A percentile compares a stretch with the other conserved stretches of the same genome.
phyloP scores from a whole-genome alignment of 1,284 basidiomycete species.

The Calocybe gambosa region DNA sequence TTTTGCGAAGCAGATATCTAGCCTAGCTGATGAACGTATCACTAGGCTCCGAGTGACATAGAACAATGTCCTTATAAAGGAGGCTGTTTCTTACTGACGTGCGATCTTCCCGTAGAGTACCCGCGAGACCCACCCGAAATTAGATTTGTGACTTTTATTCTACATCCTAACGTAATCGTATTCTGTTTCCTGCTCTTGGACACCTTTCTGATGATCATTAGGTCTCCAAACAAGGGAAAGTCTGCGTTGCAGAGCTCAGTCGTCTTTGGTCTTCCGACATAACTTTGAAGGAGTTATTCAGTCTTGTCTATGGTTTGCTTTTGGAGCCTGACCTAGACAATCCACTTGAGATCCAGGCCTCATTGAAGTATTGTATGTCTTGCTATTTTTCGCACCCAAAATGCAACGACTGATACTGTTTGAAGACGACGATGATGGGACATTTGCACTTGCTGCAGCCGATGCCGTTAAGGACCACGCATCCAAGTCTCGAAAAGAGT shows the following conservation, averaged over 20 bases:
- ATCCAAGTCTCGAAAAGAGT: conserved; percentile 18
- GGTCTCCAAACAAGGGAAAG: conserved; percentile 24
- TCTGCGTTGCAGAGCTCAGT: conserved; percentile 24
- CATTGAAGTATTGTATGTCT: conserved; percentile 22
- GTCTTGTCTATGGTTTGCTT: conserved; percentile 20
- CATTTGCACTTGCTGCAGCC: conserved; percentile 22
- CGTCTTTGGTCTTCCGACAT: conserved; percentile 25
- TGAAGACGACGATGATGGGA: conserved; percentile 24
- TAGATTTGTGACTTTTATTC: conserved; percentile 23
- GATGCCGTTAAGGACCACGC: conserved; percentile 20
- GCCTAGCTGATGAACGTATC: not conserved
- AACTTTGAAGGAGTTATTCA: conserved; percentile 20
- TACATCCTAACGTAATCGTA: conserved; percentile 23
- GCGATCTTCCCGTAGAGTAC: conserved; percentile 20
- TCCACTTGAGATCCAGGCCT: conserved; percentile 23
- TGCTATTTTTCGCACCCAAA: not conserved
- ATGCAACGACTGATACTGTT: not conserved
- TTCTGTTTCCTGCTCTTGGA: not conserved
- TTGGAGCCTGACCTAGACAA: conserved; percentile 24
- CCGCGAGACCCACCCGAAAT: conserved; percentile 24
- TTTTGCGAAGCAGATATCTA: not conserved
- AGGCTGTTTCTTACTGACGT: conserved; percentile 22
- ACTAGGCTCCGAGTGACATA: conserved; percentile 12
- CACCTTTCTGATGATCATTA: not conserved
- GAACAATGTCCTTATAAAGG: conserved; percentile 22